Base-by-base conservation (phyloP, 2,329 filamentous ascomycete species). In the Colletotrichum sp. region DNA sequence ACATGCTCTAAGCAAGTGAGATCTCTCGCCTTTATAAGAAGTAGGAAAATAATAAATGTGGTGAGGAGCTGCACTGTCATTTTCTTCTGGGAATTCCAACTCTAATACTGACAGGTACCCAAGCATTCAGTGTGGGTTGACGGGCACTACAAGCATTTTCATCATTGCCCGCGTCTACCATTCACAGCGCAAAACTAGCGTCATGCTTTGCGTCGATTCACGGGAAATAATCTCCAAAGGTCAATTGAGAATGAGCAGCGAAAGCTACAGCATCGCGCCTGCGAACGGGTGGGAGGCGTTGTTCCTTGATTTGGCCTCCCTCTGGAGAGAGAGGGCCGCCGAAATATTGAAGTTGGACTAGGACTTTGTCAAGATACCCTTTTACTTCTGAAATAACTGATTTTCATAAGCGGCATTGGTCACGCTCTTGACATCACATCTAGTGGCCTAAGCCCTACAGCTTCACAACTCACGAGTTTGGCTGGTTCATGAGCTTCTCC, bases 231-330 rank as follows among this genome's bases (percentile, higher is more conserved):
- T 4, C 36, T 10, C 36, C 16, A 4, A 44, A 44, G 16, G 16
- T 44, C 36, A 39, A 1, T 39, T 0, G 36, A 18, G 1, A 39
- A 3, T 9, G 36, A 2, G 0, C 0, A 0, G 16, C 16, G 8
- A 3, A 9, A 39, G 36, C 24, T 39, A 10, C 5, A 18, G 8
- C 3, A 18, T 44, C 0, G 36, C 36, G 36, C 36, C 36, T 44
- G 36, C 16, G 36, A 39, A 39, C 4, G 36, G 8, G 36, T 18
- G 36, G 36, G 36, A 39, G 1, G 8, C 16, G 8, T 18, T 24
- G 24, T 24, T 24, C 4, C 24, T 24, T 4, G 24, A 24, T 24
- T 24, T 24, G 24, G 4, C 24, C 24, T 24, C 24, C n/a, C n/a
- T n/a, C n/a, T n/a, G 16, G 16, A 39, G 36, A 36, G 34, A 36